Evolutionary conservation across 768 basidiomycete genomes (phyloP).

Genomic region (Lactifluus volemus): DNA sequence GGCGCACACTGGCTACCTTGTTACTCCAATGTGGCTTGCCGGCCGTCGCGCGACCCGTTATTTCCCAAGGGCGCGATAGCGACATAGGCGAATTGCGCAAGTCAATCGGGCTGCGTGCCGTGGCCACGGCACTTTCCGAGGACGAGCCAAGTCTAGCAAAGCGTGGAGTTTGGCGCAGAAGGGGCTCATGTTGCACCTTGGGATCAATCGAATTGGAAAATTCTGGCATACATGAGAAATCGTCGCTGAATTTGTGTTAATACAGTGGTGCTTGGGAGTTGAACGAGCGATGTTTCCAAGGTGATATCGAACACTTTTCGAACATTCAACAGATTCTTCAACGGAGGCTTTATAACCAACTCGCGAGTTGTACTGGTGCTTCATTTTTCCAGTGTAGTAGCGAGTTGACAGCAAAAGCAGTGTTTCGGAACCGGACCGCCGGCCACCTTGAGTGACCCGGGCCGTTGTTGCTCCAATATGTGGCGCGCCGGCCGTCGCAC

Average conservation of each 20-base stretch:
- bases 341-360: no score
- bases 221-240: slow-evolving; percentile 43
- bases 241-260: not conserved
- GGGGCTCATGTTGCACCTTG: slow-evolving; percentile 56
- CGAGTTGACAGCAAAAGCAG: no score
- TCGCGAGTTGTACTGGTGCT: no score
- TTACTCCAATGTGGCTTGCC: slow-evolving; percentile 40
- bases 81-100: slow-evolving; percentile 31
- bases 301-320: no score
- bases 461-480: no score
- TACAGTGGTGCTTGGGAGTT: no score
- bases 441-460: no score
- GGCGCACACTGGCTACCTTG: slow-evolving; percentile 48
- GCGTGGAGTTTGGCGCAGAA: slow-evolving; percentile 47
- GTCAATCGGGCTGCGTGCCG: slow-evolving; percentile 43
- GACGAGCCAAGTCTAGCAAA: slow-evolving; percentile 17
- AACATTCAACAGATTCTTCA: no score
- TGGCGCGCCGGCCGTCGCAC: no score
- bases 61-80: slow-evolving; percentile 27
- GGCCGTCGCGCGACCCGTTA: slow-evolving; percentile 38
- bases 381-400: no score
- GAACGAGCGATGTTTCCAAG: no score
- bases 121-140: slow-evolving; percentile 28
- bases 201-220: slow-evolving; percentile 45
- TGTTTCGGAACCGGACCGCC: no score